Base-by-base conservation (phyloP, 768 basidiomycete species). In the Leccinum arenicola region DNA sequence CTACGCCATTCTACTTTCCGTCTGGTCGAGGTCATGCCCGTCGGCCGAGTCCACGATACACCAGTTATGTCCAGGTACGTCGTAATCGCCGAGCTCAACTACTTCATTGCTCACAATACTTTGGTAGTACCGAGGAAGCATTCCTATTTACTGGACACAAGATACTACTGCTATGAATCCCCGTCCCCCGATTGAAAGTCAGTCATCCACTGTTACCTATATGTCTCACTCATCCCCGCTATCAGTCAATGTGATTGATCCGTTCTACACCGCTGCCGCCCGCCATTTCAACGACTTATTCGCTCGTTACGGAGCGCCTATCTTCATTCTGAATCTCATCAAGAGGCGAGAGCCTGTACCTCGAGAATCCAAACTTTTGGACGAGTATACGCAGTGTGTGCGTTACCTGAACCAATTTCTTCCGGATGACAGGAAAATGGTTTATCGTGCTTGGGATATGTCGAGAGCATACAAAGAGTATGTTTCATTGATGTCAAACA, bases 391-490 rank as follows among this genome's bases (percentile, higher is more conserved):
- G 0, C 86, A 95, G 70, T 99, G 97, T 68, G 88, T 98, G 17
- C 73, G 82, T 52, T 99, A 97, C 69, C 80, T 99, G 31, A 98
- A 98, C 62, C 96, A 99, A 70, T 98, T 97, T 74, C 74, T 99
- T 12, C 96, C 97, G 0, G 78, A 80, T 7, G 87, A 80, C 27
- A 89, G 91, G 75, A 87, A 87, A 76, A 93, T 99, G 85, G 80
- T 87, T 14, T 97, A 98, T 69, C 84, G 92, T 47, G 86, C 94
- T 14, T 99, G 94, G 92, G 97, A 99, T 71, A 97, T 98, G 91
- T 88, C 89, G 4, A 82, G 90, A 43, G 94, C 95, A 2, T 93
- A 95, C 64, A 97, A 97, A 72, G 91, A 93, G 95, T 93, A 65
- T n/a, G 81, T 61, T 29, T 3, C 68, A 70, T 40, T 35, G 19